Base-by-base conservation (phyloP, 2,329 filamentous ascomycete genomes). In the Raffaelea arxii region DNA sequence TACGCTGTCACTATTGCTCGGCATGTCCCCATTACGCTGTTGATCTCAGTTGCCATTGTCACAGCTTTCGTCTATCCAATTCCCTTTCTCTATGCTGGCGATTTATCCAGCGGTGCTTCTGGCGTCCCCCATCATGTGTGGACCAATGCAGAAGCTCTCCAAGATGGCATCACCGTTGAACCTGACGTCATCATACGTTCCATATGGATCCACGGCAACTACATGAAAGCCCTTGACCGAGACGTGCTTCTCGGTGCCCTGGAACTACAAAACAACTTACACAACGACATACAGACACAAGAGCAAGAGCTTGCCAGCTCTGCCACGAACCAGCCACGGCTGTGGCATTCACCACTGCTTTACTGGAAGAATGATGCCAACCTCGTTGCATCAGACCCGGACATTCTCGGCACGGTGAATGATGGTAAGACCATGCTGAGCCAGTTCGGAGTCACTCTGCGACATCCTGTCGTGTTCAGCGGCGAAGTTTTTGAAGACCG, bases 181-280 rank as follows among this genome's bases (percentile, higher is more conserved):
- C 74, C 82, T 4, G 84, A 91, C 60, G 79, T 91, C n/a, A 78
- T 85, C 47, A 84, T 91, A 78, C 82, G 84, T 54, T 86, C 86
- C 48, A 75, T 87, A 47, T 91, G 86, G 86, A 74, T 91, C 16
- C 84, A 90, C 58, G 84, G 84, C 51, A 82, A 77, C 60, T 89
- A 89, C 58, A 90, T 90, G 81, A 73, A 80, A 56, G 86, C 84
- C 11, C 70, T 91, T 30, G 71, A 85, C 43, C 71, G 71, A 44
- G 68, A 80, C 6, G 73, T 90, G 11, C 67, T 91, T 39, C 67
- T 76, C 25, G 74, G 77, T 38, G 84, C 84, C 9, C 67, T 91
- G 41, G 71, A 79, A 51, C 71, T 91, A 43, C 86, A 91, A 59
- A 72, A 87, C 57, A n/a, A n/a, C n/a, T n/a, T n/a, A n/a, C n/a